Evolutionary conservation across 148 eudicot species (phyloP), one percentile per base, ranked within the genome.

Genomic region (Amaranthus palmeri): DNA sequence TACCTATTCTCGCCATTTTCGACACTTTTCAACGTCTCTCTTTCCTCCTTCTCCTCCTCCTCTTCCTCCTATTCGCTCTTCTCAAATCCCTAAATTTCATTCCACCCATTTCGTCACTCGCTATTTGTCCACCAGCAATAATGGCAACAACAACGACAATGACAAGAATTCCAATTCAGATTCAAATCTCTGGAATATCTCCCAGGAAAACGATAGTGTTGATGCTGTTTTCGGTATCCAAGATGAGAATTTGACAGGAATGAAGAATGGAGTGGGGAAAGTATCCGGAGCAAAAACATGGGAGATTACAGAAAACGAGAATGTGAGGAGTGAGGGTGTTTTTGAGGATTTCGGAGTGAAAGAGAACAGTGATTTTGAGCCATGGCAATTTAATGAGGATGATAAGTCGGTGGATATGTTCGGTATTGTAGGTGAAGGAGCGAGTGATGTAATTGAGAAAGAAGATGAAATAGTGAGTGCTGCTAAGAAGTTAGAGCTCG

Each of bases 131-230:
- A 76, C 83, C 47, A 67, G 74, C n/a, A 36, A 68, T 5, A 82
- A 75, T 46, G 76, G 73, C 61, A 61, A 72, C 56, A 62, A 69
- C 46, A 69, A 67, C 48, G 25, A 62, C 53, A 3, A 13, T 49
- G 73, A 64, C 6, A 44, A 41, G 47, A 58, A 67, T 8, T 75
- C 86, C 43, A 74, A 78, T 6, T 57, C 80, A 8, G 84, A 84
- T 70, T 50, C 80, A 8, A 83, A 84, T 70, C 46, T 73, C 9
- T 88, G 97, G 97, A 85, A 83, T 9, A 61, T 88, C n/a, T 74
- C 87, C 0, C 45, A 81, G 12, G 87, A 87, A 51, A 67, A 62
- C 40, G 88, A 81, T 56, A 51, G 71, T 13, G 49, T 79, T 4
- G 86, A 76, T 43, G 81, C 81, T 53, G 65, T 88, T 6, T 90